A percentile compares a stretch with the other conserved stretches of the same genome.
phyloP scores from a whole-genome alignment of 352 stramenopile genomes.

The Phytophthora pluvialis region DNA sequence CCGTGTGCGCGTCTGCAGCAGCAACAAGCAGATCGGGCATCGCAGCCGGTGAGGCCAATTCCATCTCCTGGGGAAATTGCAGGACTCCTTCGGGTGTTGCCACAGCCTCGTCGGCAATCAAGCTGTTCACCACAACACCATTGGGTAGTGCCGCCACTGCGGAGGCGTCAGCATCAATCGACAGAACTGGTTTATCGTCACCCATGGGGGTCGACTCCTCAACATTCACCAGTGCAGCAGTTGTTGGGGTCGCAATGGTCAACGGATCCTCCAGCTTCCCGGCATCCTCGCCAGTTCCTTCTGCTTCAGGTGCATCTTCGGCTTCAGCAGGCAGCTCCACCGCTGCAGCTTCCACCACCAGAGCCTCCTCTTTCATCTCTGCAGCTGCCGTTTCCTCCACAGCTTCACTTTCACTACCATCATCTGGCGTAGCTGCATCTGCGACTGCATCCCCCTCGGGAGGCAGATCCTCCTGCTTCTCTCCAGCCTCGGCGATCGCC shows the following conservation, averaged over 20 bases:
- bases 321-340: background rate
- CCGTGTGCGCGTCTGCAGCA: constrained; percentile 10
- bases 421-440: constrained; percentile 9
- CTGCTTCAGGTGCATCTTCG: constrained; percentile 4
- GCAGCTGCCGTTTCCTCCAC: background rate
- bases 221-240: background rate
- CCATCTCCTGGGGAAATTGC: constrained; percentile 30
- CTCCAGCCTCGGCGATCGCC: background rate
- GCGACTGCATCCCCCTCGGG: background rate
- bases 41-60: constrained; percentile 41
- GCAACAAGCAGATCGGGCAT: constrained; percentile 26
- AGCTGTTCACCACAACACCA: constrained; percentile 4
- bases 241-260: constrained; percentile 17
- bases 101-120: constrained; percentile 24
- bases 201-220: constrained; percentile 11
- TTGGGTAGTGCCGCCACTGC: background rate
- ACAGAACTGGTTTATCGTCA: constrained; percentile 10
- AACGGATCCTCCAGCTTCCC: constrained; percentile 18
- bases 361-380: background rate
- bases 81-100: constrained; percentile 35
- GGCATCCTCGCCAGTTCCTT: background rate
- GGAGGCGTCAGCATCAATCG: constrained; percentile 17
- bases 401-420: constrained; percentile 6
- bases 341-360: constrained; percentile 3
- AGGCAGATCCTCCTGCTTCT: constrained; percentile 11